A percentile compares a stretch with the other conserved stretches of the same genome.
Evolutionary conservation across 2,329 filamentous ascomycete genomes (phyloP).

Genomic region (Capronia coronata): DNA sequence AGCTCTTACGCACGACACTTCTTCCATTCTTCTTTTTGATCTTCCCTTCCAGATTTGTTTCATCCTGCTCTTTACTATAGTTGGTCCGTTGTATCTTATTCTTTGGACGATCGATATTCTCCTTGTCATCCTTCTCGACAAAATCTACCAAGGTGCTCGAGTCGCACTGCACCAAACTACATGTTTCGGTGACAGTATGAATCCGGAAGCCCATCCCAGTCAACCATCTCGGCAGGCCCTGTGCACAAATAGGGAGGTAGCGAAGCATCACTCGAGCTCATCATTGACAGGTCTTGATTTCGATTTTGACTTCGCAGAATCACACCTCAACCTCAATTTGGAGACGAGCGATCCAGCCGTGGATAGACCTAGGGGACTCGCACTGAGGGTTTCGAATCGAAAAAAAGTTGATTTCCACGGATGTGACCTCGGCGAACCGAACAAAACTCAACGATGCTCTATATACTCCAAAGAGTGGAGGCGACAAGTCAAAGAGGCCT

Average conservation of each 20-base stretch:
- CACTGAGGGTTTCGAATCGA: background rate
- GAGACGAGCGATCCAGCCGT: background rate
- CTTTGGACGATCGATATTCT: constrained; percentile 1
- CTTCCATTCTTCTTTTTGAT: background rate
- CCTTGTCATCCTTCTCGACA: background rate
- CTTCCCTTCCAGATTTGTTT: constrained; percentile 8
- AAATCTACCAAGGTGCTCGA: background rate
- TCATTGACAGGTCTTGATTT: background rate
- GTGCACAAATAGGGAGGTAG: background rate
- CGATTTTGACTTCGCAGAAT: constrained; percentile 7
- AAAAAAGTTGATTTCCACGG: background rate
- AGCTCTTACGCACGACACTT: background rate
- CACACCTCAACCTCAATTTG: constrained; percentile 4
- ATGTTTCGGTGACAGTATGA: background rate
- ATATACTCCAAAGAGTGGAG: constrained; percentile 13
- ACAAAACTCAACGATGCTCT: background rate
- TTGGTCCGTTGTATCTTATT: constrained; percentile 6
- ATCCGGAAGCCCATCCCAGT: constrained; percentile 1
- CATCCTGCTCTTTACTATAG: background rate
- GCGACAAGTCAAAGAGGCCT: background rate
- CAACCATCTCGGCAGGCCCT: background rate
- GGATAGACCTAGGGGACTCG: too few species aligned
- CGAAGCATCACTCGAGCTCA: background rate
- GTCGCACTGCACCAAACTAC: background rate
- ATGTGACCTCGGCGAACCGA: background rate